These are phyloP conservation scores for Globisporangium uncinulatum DNA, from an alignment of 352 stramenopile species.

Conservation along the genomic window DNA sequence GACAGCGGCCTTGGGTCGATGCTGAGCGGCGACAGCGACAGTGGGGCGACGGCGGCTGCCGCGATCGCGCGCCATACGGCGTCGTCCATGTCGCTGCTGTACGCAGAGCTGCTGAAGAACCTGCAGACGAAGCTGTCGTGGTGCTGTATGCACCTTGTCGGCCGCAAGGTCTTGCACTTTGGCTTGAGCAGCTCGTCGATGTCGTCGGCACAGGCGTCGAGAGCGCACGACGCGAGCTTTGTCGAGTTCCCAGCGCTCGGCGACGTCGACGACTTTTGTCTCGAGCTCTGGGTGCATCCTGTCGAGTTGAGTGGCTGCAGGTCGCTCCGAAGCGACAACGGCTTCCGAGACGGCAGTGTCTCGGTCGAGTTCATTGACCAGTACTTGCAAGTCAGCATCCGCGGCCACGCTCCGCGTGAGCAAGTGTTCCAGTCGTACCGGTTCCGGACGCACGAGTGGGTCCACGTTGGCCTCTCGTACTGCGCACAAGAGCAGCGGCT, in stretches of 20 bases:
- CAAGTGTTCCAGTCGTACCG: constrained; percentile 47
- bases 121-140: constrained; percentile 56
- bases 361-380: constrained; percentile 70
- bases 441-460: constrained; percentile 64
- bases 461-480: constrained; percentile 63
- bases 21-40: constrained; percentile 1
- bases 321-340: constrained; percentile 71
- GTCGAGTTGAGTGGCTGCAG: constrained; percentile 55
- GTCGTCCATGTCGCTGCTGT: constrained; percentile 71
- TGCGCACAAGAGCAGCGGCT: constrained; percentile 17
- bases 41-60: constrained; percentile 4
- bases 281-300: constrained; percentile 81
- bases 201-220: constrained; percentile 13
- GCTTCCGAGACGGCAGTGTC: constrained; percentile 56
- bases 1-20: constrained; percentile 37
- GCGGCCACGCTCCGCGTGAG: constrained; percentile 67
- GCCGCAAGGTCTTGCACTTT: constrained; percentile 61
- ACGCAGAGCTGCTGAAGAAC: constrained; percentile 60
- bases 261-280: constrained; percentile 54
- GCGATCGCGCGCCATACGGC: constrained; percentile 41
- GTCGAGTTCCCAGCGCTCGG: constrained; percentile 61
- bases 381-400: constrained; percentile 62
- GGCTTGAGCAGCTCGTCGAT: constrained; percentile 21
- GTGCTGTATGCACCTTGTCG: constrained; percentile 23
- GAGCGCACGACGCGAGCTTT: constrained; percentile 55